These are phyloP conservation scores for Kappamyces sp. DNA, from an alignment of 192 early-diverging fungal species.

Conservation along the genomic window DNA sequence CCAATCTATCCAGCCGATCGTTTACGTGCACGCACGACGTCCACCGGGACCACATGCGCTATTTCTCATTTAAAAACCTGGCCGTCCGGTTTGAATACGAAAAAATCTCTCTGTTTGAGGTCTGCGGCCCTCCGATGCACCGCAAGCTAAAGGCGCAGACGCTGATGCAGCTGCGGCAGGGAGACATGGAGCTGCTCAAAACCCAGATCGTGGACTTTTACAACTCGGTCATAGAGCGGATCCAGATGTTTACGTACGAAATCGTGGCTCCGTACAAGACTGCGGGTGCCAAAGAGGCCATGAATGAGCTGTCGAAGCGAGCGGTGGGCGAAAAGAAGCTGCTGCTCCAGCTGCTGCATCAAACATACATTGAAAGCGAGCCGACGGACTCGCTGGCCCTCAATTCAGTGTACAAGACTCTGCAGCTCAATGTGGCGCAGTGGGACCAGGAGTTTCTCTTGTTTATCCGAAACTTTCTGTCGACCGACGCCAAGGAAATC, in stretches of 20 bases:
- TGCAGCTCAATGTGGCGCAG: slow-evolving; percentile 70
- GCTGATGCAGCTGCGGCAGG: slow-evolving; percentile 61
- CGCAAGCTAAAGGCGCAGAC: slow-evolving; percentile 43
- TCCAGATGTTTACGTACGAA: slow-evolving; percentile 74
- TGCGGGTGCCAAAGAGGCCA: slow-evolving; percentile 63
- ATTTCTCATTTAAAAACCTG: slow-evolving; percentile 71
- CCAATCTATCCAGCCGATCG: slow-evolving; percentile 53
- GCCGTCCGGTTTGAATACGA: slow-evolving; percentile 75
- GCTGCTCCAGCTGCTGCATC: slow-evolving; percentile 77
- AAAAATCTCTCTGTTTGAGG: slow-evolving; percentile 64
- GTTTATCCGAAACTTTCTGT: slow-evolving; percentile 72
- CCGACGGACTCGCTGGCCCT: slow-evolving; percentile 75
- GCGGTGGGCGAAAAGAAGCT: slow-evolving; percentile 72
- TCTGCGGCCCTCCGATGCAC: slow-evolving; percentile 63
- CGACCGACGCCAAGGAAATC: slow-evolving; percentile 72
- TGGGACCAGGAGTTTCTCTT: slow-evolving; percentile 84
- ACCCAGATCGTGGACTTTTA: slow-evolving; percentile 73
- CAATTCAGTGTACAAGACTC: slow-evolving; percentile 65
- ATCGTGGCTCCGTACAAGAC: slow-evolving; percentile 65
- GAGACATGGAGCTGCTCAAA: slow-evolving; percentile 66
- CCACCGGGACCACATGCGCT: slow-evolving; percentile 76
- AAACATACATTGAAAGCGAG: slow-evolving; percentile 69
- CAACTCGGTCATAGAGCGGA: slow-evolving; percentile 74
- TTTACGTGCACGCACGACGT: slow-evolving; percentile 78
- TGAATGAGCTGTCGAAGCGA: slow-evolving; percentile 63